phyloP scores from a whole-genome alignment of 305 asterid genomes.

The Fraxinus floribunda region DNA sequence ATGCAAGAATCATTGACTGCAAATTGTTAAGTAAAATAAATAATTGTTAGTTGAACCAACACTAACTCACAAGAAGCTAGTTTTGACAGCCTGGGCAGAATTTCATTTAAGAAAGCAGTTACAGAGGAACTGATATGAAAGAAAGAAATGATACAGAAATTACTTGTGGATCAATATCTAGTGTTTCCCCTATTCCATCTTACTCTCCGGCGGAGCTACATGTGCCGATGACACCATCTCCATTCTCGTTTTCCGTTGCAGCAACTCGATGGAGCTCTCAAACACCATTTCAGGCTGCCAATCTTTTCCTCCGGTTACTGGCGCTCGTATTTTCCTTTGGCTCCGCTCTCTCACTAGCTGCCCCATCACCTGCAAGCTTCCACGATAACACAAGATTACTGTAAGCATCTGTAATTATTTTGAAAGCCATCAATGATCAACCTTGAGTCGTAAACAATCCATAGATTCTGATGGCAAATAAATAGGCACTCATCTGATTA shows the following conservation, averaged over 20 bases:
- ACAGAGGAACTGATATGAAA: conserved; percentile 22
- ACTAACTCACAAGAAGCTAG: neutral
- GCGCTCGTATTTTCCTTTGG: conserved; percentile 36
- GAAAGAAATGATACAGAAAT: conserved; percentile 11
- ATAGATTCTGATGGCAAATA: neutral
- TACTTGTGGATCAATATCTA: conserved; percentile 31
- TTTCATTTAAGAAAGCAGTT: neutral
- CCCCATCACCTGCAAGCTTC: conserved; percentile 37
- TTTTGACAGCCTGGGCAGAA: neutral
- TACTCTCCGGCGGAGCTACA: conserved; percentile 34
- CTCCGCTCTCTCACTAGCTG: conserved; percentile 46
- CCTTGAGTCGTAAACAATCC: neutral
- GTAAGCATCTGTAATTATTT: conserved; percentile 30
- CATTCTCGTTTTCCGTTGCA: conserved; percentile 46
- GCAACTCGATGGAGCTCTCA: conserved; percentile 45
- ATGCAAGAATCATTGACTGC: neutral
- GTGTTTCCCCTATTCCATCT: conserved; percentile 35
- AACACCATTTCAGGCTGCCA: conserved; percentile 34
- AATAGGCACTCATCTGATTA: neutral
- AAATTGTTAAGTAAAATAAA: neutral
- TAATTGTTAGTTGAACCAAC: neutral
- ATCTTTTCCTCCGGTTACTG: conserved; percentile 42
- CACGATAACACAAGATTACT: conserved; percentile 29
- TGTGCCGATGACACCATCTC: conserved; percentile 47
- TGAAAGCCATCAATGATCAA: neutral